Evolutionary conservation across 495 filamentous ascomycete genomes (phyloP).

Genomic region (Umbilicaria muhlenbergii): DNA sequence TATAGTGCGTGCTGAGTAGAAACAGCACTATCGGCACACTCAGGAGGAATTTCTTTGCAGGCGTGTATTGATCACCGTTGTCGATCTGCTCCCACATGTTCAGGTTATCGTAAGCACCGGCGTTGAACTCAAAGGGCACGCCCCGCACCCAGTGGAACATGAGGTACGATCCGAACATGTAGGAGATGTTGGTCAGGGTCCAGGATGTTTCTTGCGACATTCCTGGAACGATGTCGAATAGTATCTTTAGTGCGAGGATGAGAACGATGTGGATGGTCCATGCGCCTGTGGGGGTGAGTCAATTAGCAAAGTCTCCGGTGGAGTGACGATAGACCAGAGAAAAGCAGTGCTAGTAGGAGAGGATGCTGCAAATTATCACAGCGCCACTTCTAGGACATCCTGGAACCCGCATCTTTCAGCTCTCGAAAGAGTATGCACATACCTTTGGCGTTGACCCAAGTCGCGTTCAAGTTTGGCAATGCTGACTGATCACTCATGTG

Average conservation of each 20-base stretch:
- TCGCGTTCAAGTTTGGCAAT: conserved; percentile 86
- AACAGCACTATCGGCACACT: conserved; percentile 89
- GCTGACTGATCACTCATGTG: conserved; percentile 91
- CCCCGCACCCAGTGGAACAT: conserved; percentile 99
- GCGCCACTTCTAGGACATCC: neutral
- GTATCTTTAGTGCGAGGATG: conserved; percentile 78
- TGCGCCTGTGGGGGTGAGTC: conserved; percentile 44
- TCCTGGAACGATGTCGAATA: conserved; percentile 89
- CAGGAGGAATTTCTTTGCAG: conserved; percentile 93
- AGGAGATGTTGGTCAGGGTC: conserved; percentile 96
- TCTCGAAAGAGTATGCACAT: conserved; percentile 14
- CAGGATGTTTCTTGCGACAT: conserved; percentile 95
- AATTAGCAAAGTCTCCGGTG: neutral
- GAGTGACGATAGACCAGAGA: neutral
- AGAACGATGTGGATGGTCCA: conserved; percentile 94
- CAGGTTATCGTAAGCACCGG: conserved; percentile 96
- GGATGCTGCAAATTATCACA: neutral
- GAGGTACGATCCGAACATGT: conserved; percentile 96
- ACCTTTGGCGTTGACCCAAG: conserved; percentile 99
- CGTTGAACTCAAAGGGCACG: conserved; percentile 97
- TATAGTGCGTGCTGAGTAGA: conserved; percentile 93
- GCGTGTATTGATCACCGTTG: conserved; percentile 96
- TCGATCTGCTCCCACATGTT: conserved; percentile 99
- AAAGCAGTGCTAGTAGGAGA: neutral
- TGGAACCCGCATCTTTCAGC: neutral